These are phyloP conservation scores for Bisporella sp. DNA, from an alignment of 2,329 filamentous ascomycete genomes.

Conservation along the genomic window DNA sequence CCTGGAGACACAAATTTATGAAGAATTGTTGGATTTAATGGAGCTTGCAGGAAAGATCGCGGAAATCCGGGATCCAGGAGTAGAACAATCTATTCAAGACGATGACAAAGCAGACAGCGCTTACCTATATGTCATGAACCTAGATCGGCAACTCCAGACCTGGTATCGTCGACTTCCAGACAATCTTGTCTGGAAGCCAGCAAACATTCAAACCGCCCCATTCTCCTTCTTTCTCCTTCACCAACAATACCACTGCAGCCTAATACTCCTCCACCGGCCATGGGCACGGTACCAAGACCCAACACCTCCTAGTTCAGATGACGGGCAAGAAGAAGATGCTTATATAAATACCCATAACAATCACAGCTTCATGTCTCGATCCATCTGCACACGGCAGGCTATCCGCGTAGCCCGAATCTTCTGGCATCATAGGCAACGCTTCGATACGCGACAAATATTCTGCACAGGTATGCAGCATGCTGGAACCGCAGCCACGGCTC, in stretches of 20 bases:
- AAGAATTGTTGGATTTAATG: conserved; percentile 48
- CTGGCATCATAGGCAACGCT: conserved; percentile 46
- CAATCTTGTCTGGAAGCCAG: conserved; percentile 40
- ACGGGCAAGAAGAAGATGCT: conserved; percentile 12
- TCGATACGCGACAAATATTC: conserved; percentile 43
- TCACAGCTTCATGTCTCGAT: conserved; percentile 40
- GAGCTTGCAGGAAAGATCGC: conserved; percentile 45
- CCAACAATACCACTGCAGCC: conserved; percentile 46
- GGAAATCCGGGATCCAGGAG: conserved; percentile 32
- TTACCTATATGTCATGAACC: conserved; percentile 42
- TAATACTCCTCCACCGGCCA: conserved; percentile 46
- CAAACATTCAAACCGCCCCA: conserved; percentile 41
- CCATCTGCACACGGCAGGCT: conserved; percentile 48
- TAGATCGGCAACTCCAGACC: conserved; percentile 46
- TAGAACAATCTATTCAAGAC: conserved; percentile 24
- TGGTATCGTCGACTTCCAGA: conserved; percentile 47
- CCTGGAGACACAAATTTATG: conserved; percentile 37
- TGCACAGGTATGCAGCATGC: conserved; percentile 46
- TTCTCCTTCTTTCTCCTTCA: conserved; percentile 48
- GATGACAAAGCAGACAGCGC: conserved; percentile 35
- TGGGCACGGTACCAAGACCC: conserved; percentile 42
- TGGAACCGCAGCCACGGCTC: conserved; percentile 45
- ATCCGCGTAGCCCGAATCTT: conserved; percentile 46
- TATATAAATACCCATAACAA: conserved; percentile 30
- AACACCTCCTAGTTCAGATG: conserved; percentile 24